phyloP scores from a whole-genome alignment of 176 grass and related monocot genomes.

The Oryza nivara region DNA sequence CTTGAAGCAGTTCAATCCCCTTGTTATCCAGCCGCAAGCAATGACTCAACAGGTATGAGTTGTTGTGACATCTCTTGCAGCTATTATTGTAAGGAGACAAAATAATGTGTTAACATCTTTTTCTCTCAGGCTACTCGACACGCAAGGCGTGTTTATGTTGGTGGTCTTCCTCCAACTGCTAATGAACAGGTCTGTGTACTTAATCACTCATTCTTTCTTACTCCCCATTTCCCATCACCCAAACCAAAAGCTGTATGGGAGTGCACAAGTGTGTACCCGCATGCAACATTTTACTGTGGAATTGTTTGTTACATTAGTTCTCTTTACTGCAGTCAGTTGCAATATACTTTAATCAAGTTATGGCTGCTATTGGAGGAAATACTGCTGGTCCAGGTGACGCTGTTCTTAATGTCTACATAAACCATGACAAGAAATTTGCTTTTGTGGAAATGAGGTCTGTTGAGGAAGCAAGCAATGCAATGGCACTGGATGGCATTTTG shows the following conservation, averaged over 20 bases:
- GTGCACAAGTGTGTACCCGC: background rate
- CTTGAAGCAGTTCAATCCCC: slow-evolving; percentile 56
- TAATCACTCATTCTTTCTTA: background rate
- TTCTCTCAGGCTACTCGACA: slow-evolving; percentile 78
- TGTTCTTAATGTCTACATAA: slow-evolving; percentile 99
- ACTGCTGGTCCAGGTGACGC: slow-evolving; percentile 99
- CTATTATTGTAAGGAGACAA: slow-evolving; percentile 23
- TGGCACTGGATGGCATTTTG: slow-evolving; percentile 97
- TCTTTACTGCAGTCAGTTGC: slow-evolving; percentile 74
- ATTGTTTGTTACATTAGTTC: slow-evolving; percentile 13
- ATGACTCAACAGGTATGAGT: slow-evolving; percentile 89
- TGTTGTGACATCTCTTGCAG: slow-evolving; percentile 21
- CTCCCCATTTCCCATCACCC: background rate
- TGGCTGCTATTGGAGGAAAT: slow-evolving; percentile 98
- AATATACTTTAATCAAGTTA: slow-evolving; percentile 96
- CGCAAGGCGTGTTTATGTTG: slow-evolving; percentile 95
- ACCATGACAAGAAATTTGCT: slow-evolving; percentile 99
- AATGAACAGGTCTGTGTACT: slow-evolving; percentile 85
- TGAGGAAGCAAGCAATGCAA: slow-evolving; percentile 99
- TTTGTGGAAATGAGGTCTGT: slow-evolving; percentile 99
- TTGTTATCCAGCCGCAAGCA: slow-evolving; percentile 91
- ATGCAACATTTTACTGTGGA: background rate
- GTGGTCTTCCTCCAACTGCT: slow-evolving; percentile 92
- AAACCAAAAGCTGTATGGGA: background rate
- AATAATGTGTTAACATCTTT: slow-evolving; percentile 39